These are phyloP conservation scores for Phaeosphaeriaceae sp. DNA, from an alignment of 2,329 filamentous ascomycete species.

Conservation along the genomic window DNA sequence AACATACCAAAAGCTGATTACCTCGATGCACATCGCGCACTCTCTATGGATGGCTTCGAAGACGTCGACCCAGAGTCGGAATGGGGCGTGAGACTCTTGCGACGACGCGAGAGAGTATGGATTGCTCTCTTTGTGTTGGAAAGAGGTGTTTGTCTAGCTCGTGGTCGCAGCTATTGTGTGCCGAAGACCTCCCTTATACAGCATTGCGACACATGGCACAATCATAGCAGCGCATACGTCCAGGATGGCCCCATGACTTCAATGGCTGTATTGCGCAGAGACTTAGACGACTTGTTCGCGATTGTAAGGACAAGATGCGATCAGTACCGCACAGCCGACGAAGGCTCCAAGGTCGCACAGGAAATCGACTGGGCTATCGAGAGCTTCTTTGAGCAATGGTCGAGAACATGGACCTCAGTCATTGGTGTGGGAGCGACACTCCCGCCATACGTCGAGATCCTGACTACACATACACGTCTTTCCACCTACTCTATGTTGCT, in stretches of 20 bases:
- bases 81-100: constrained; percentile 66
- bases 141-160: constrained; percentile 73
- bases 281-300: constrained; percentile 67
- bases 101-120: constrained; percentile 73
- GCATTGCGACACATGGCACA: constrained; percentile 73
- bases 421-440: constrained; percentile 55
- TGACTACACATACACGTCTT: constrained; percentile 73
- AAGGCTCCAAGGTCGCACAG: constrained; percentile 60
- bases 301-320: constrained; percentile 68
- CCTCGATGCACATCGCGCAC: constrained; percentile 69
- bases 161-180: constrained; percentile 72
- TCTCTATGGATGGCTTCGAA: constrained; percentile 72
- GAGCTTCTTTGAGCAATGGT: constrained; percentile 71
- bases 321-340: constrained; percentile 58
- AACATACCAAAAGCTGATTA: constrained; percentile 70
- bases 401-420: constrained; percentile 61
- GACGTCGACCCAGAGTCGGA: constrained; percentile 68
- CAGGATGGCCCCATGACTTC: constrained; percentile 76
- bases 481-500: constrained; percentile 79
- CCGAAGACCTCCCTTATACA: constrained; percentile 71
- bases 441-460: constrained; percentile 76
- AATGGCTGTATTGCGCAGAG: constrained; percentile 72
- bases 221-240: constrained; percentile 66
- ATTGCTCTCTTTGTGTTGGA: constrained; percentile 76
- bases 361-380: constrained; percentile 61